A percentile compares a stretch with the other conserved stretches of the same genome.
phyloP scores from a whole-genome alignment of 305 asterid genomes.

The Fraxinus dipetala region DNA sequence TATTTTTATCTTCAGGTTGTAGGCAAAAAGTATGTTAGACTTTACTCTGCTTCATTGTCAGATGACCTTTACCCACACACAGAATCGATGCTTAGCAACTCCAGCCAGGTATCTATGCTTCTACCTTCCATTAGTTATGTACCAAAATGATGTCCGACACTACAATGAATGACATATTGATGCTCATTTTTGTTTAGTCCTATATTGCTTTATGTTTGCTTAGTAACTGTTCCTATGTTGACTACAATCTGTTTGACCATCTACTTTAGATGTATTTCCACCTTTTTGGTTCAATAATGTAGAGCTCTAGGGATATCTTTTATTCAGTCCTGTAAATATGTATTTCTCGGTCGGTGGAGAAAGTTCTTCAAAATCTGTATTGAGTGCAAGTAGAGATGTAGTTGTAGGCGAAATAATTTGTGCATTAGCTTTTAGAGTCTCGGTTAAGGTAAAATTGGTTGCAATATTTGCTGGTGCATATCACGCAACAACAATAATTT shows the following conservation, averaged over 20 bases:
- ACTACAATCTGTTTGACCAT: background rate
- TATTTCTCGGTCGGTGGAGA: background rate
- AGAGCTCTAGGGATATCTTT: background rate
- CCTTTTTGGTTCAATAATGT: background rate
- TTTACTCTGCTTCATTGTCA: slow-evolving; percentile 13
- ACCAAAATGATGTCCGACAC: background rate
- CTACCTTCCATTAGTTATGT: background rate
- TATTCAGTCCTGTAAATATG: background rate
- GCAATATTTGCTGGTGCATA: background rate
- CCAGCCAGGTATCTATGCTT: slow-evolving; percentile 71
- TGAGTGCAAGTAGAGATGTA: background rate
- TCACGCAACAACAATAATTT: background rate
- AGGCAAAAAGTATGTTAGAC: slow-evolving; percentile 43
- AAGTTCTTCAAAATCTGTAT: background rate
- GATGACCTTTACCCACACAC: slow-evolving; percentile 46
- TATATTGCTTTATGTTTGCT: background rate
- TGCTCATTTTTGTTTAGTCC: background rate
- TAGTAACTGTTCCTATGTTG: background rate
- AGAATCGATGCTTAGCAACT: slow-evolving; percentile 73
- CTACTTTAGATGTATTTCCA: background rate
- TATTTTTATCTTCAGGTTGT: slow-evolving; percentile 38
- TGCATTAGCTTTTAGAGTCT: background rate
- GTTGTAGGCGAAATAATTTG: background rate
- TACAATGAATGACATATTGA: background rate
- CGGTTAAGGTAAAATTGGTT: background rate